These are phyloP conservation scores for Syncephalastrum sp. DNA, from an alignment of 371 early-diverging fungal genomes.

Conservation along the genomic window DNA sequence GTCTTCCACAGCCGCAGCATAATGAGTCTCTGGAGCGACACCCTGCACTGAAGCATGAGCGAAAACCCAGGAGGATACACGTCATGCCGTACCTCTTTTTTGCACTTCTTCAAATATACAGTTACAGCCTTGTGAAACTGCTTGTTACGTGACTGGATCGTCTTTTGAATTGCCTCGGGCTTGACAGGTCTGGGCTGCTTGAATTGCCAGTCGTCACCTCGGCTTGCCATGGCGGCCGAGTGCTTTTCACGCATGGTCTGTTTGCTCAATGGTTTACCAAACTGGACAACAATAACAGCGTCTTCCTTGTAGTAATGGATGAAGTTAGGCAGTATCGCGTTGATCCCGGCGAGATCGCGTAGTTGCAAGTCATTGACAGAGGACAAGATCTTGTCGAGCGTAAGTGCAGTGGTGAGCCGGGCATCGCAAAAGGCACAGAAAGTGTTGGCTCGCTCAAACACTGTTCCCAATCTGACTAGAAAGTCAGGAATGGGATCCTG, in stretches of 20 bases:
- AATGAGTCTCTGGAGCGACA: constrained; percentile 16
- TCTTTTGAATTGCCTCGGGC: constrained; percentile 27
- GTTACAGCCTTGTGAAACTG: constrained; percentile 25
- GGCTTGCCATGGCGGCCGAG: constrained; percentile 10
- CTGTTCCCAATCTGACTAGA: no score
- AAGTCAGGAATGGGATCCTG: no score
- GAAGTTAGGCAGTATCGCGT: constrained; percentile 35
- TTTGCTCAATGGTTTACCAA: constrained; percentile 27
- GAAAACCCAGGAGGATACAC: no score
- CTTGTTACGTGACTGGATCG: constrained; percentile 26
- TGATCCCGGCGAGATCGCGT: constrained; percentile 36
- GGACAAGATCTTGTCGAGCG: constrained; percentile 25
- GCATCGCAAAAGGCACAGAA: constrained; percentile 47
- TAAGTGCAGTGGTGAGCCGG: constrained; percentile 25
- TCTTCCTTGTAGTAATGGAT: constrained; percentile 18
- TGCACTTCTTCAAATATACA: constrained; percentile 18
- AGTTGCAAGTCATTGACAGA: constrained; percentile 20
- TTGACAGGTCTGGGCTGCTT: constrained; percentile 13
- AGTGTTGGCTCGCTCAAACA: constrained; percentile 27
- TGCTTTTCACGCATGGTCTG: constrained; percentile 17
- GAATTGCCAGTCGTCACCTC: constrained; percentile 21
- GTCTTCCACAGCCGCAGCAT: constrained; percentile 4
- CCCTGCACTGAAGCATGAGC: constrained; percentile 1
- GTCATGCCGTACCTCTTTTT: constrained; percentile 1
- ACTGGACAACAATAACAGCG: constrained; percentile 13